A percentile compares a stretch with the other conserved stretches of the same genome.
Evolutionary conservation across 2,329 filamentous ascomycete species (phyloP).

Genomic region (Phaeosphaeria sp.): DNA sequence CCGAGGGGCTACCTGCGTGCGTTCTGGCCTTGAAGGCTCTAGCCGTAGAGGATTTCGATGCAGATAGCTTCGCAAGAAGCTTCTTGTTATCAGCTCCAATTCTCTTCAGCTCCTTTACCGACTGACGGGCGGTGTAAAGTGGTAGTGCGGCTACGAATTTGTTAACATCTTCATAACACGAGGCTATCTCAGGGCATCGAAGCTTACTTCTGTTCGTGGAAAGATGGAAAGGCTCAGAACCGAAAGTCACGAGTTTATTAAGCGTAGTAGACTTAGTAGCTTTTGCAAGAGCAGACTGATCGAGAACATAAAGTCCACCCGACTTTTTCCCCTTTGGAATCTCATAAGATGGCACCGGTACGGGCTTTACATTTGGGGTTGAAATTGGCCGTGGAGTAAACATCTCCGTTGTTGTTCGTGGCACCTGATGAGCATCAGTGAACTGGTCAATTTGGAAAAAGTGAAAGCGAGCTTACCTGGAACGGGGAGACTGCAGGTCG

Average conservation of each 20-base stretch:
- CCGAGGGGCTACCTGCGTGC: slow-evolving; percentile 13
- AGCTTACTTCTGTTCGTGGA: slow-evolving; percentile 54
- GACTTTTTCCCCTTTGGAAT: slow-evolving; percentile 43
- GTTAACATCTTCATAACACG: slow-evolving; percentile 23
- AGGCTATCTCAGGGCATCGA: slow-evolving; percentile 2
- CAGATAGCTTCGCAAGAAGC: slow-evolving; percentile 41
- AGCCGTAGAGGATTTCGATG: slow-evolving; percentile 28
- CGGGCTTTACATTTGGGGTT: slow-evolving; percentile 23
- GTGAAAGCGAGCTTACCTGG: slow-evolving; percentile 31
- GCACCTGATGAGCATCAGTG: slow-evolving; percentile 30
- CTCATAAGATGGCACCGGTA: slow-evolving; percentile 38
- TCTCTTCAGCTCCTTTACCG: slow-evolving; percentile 54
- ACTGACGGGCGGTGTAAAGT: slow-evolving; percentile 51
- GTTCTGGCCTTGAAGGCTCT: slow-evolving; percentile 24
- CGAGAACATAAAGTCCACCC: slow-evolving; percentile 52
- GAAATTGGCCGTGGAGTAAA: slow-evolving; percentile 30
- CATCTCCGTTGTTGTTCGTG: slow-evolving; percentile 33
- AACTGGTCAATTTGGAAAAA: background rate
- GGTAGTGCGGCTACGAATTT: slow-evolving; percentile 47
- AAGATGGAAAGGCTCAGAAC: slow-evolving; percentile 50
- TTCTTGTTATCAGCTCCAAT: slow-evolving; percentile 51
- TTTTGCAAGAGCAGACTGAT: slow-evolving; percentile 49
- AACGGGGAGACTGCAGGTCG: slow-evolving; percentile 31
- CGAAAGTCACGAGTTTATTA: slow-evolving; percentile 53
- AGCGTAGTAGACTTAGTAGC: slow-evolving; percentile 54